Evolutionary conservation across 2,329 filamentous ascomycete species (phyloP).

Genomic region (Alternaria brassicae): DNA sequence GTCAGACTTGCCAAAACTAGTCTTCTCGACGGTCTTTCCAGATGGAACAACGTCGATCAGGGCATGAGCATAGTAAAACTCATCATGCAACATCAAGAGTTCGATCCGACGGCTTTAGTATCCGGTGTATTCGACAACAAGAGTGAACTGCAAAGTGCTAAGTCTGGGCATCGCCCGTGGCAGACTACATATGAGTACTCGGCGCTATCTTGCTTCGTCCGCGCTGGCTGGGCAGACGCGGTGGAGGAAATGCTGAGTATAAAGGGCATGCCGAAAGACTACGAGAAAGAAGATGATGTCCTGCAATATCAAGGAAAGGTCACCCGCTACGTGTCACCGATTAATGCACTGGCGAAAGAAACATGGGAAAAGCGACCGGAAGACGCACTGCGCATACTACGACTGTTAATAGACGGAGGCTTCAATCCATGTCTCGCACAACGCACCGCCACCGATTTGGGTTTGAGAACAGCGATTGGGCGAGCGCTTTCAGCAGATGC

Average conservation of each 20-base stretch:
- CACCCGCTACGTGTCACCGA: conserved; percentile 21
- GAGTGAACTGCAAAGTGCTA: conserved; percentile 23
- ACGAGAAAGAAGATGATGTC: conserved; percentile 27
- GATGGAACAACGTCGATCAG: conserved; percentile 25
- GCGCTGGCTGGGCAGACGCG: conserved; percentile 29
- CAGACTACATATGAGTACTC: conserved; percentile 28
- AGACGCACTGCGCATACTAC: conserved; percentile 30
- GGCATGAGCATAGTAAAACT: conserved; percentile 23
- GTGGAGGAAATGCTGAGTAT: conserved; percentile 26
- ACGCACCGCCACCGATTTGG: conserved; percentile 24
- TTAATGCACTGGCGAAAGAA: conserved; percentile 28
- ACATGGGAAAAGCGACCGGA: conserved; percentile 28
- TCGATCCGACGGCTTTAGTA: conserved; percentile 20
- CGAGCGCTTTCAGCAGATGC: conserved; percentile 27
- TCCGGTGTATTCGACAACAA: conserved; percentile 28
- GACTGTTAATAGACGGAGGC: conserved; percentile 19
- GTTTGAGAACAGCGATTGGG: conserved; percentile 20
- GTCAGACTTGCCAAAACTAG: conserved; percentile 26
- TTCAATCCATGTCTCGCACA: conserved; percentile 22
- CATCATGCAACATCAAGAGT: conserved; percentile 23
- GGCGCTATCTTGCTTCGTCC: conserved; percentile 21
- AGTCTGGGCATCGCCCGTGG: conserved; percentile 24
- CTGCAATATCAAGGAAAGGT: conserved; percentile 27
- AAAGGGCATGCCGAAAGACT: conserved; percentile 17
- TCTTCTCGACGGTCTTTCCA: conserved; percentile 25